These are phyloP conservation scores for Begonia masoniana DNA, from an alignment of 306 rosid species.

Conservation along the genomic window DNA sequence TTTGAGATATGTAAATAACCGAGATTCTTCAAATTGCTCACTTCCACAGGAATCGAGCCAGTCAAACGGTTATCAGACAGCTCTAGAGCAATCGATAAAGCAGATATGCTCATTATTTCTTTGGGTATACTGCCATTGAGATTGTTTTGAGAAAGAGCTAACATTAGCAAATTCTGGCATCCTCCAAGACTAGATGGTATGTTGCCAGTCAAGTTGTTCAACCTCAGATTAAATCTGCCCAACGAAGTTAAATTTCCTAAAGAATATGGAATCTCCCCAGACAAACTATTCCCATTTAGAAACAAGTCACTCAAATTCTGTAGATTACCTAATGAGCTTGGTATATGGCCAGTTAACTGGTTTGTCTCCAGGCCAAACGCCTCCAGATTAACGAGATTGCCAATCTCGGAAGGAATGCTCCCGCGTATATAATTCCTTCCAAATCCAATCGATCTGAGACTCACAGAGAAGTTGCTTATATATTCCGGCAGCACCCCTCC, in stretches of 20 bases:
- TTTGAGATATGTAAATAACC: slow-evolving; percentile 8
- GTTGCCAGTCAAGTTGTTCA: slow-evolving; percentile 11
- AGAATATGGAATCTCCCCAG: slow-evolving; percentile 16
- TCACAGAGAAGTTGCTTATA: slow-evolving; percentile 17
- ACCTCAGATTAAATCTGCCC: not conserved
- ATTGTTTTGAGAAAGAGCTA: slow-evolving; percentile 6
- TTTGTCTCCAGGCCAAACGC: not conserved
- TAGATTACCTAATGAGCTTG: slow-evolving; percentile 8
- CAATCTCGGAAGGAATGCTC: slow-evolving; percentile 12
- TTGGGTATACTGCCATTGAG: slow-evolving; percentile 16
- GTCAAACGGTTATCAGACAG: slow-evolving; percentile 12
- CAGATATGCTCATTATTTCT: slow-evolving; percentile 8
- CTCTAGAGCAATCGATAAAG: slow-evolving; percentile 1
- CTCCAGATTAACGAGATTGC: slow-evolving; percentile 10
- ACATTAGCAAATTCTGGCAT: not conserved
- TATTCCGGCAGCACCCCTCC: slow-evolving; percentile 13
- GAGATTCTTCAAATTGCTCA: slow-evolving; percentile 5
- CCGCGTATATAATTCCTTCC: slow-evolving; percentile 13
- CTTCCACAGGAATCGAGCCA: slow-evolving; percentile 15
- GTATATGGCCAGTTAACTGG: slow-evolving; percentile 12
- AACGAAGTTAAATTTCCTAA: slow-evolving; percentile 11
- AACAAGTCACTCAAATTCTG: not conserved
- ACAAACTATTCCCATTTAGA: not conserved
- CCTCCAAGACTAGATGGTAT: slow-evolving; percentile 6
- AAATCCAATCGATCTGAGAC: not conserved